Conservation (phyloP, 257 asterid species). For the Ehretia macrophylla region DNA sequence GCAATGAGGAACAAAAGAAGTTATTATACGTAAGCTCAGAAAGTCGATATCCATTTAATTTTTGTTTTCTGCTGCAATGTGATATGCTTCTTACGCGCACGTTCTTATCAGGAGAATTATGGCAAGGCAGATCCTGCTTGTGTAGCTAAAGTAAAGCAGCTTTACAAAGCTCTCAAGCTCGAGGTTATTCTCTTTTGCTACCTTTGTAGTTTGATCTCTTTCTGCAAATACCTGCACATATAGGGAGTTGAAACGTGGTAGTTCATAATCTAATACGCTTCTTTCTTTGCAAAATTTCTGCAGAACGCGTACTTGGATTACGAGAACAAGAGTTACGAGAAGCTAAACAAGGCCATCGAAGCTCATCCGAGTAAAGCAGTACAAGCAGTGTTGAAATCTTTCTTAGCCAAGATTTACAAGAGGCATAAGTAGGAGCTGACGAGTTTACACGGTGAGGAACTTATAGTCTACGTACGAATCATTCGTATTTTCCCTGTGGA, state of each 20-base stretch:
- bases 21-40: conserved; percentile 27
- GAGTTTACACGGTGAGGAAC: background rate
- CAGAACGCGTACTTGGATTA: conserved; percentile 31
- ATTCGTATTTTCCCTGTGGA: background rate
- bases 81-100: background rate
- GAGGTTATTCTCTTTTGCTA: conserved; percentile 19
- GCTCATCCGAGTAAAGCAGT: conserved; percentile 32
- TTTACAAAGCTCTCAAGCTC: conserved; percentile 33
- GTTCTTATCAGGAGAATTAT: conserved; percentile 33
- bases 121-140: conserved; percentile 35
- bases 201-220: background rate
- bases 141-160: conserved; percentile 32
- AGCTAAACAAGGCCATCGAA: conserved; percentile 23
- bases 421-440: conserved; percentile 25
- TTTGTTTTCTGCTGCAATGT: background rate
- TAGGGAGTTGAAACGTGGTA: background rate
- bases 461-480: background rate
- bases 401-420: conserved; percentile 37
- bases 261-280: background rate
- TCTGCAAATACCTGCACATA: background rate
- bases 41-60: background rate
- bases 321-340: conserved; percentile 32
- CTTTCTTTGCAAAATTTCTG: background rate
- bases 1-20: conserved; percentile 30
- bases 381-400: conserved; percentile 33